Evolutionary conservation across 2,329 filamentous ascomycete genomes (phyloP), one percentile per base, ranked within the genome.

Genomic region (Arthrobotrys conoides): DNA sequence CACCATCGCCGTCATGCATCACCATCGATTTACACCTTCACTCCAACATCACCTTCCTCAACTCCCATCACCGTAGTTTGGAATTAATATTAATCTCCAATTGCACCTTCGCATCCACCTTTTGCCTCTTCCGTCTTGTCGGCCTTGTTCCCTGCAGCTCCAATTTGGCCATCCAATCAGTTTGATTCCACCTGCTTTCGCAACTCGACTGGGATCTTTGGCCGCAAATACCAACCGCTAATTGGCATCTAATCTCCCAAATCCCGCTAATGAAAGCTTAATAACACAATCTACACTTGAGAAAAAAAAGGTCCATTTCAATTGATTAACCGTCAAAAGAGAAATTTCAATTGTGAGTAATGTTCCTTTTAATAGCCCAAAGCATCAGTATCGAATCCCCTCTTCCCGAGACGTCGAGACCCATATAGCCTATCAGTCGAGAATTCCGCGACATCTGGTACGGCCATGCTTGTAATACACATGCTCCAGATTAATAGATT

Each of bases 241-340:
- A 63, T 65, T 51, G 46, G n/a, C 69, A 57, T 48, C 44, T 71
- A 71, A 71, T 71, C 70, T 67, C 55, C 55, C 61, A 73, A 66
- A 59, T 1, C 55, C 55, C 18, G 36, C 55, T 24, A 61, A 27
- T 10, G 16, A 61, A 46, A 44, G 55, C 55, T 61, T 61, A 44
- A 61, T 61, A 18, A 61, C 55, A 61, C 27, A 46, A 46, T 46
- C 18, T 6, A 22, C n/a, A 16, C n/a, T 30, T 6, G 6, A 6
- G 3, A 18, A 18, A 6, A 22, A 36, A 49, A 64, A 38, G 55
- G 44, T 14, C 12, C 24, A 55, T 67, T 55, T 48, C 18, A 24
- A 16, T 12, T 48, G 3, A 14, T 1, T n/a, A 14, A 57, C 48
- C 20, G 38, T 41, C 5, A 27, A 46, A 24, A 12, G 51, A 41